phyloP scores from a whole-genome alignment of 2,329 filamentous ascomycete genomes.

The Madurella mycetomatis region DNA sequence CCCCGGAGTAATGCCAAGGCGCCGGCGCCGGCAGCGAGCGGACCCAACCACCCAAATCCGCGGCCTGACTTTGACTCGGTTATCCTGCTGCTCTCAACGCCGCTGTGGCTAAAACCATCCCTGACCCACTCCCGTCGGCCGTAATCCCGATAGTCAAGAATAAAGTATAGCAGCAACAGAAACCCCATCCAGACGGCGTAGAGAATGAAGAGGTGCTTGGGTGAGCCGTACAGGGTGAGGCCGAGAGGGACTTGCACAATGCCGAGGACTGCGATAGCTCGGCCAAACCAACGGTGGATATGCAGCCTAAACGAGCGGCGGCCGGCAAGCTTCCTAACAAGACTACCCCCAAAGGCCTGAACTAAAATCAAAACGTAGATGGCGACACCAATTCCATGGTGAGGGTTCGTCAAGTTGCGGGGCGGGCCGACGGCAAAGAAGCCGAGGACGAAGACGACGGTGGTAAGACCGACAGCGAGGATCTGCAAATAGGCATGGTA shows the following conservation, averaged over 20 bases:
- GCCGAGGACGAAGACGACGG: conserved; percentile 69
- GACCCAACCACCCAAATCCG: conserved; percentile 45
- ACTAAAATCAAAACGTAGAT: conserved; percentile 69
- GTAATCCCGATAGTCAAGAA: conserved; percentile 67
- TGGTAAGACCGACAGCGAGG: conserved; percentile 61
- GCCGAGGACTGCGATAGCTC: conserved; percentile 72
- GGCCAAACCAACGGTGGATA: conserved; percentile 85
- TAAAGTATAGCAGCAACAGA: conserved; percentile 71
- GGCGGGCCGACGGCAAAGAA: conserved; percentile 73
- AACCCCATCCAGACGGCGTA: conserved; percentile 74
- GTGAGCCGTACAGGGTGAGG: conserved; percentile 87
- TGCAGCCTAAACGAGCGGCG: conserved; percentile 51
- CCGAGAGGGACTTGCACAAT: conserved; percentile 85
- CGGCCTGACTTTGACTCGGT: conserved; percentile 36
- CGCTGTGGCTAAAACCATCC: conserved; percentile 54
- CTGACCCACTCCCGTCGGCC: conserved; percentile 51
- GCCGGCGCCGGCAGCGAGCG: conserved; percentile 50
- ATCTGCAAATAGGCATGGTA: conserved; percentile 73
- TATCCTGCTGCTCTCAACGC: conserved; percentile 37
- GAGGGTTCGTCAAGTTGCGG: conserved; percentile 71
- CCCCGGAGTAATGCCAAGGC: conserved; percentile 43
- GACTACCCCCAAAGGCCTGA: conserved; percentile 65
- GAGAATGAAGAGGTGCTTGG: conserved; percentile 76
- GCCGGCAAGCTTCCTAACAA: conserved; percentile 52
- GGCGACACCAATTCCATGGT: conserved; percentile 78